Evolutionary conservation across 176 grass and related monocot species (phyloP), one percentile per base, ranked within the genome.

Genomic region (Triticum dicoccoides): DNA sequence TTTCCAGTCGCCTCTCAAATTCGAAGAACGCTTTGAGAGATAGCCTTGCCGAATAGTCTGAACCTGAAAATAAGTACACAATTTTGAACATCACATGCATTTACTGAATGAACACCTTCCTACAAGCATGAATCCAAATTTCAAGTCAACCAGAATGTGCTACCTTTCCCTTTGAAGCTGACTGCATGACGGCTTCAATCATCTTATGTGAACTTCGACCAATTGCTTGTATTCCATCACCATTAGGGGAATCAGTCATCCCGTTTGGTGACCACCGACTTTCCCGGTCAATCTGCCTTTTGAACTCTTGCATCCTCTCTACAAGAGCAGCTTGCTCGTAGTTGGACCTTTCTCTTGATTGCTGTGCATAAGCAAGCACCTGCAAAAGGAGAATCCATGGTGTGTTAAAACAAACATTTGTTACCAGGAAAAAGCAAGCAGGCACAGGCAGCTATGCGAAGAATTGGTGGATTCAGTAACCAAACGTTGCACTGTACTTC

Each of bases 1-100:
- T 87, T 99, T 99, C 94, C 97, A 99, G 67, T 99, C 97, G 86
- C 94, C 97, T 90, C 97, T 96, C 85, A 97, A 85, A 78, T 99
- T 99, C 29, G 97, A 99, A 83, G 97, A 99, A 78, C 94, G 83
- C 76, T 99, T 99, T 25, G 97, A 99, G 66, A 99, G 97, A 86
- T 99, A 99, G 18, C 94, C 94, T 87, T 99, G 97, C 2, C 97
- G 89, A 90, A 99, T 99, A 61, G 97, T 99, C 89, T 99, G 92
- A 83, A 99, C 97, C 97, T 99, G 85, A 65, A 96, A 90, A 79
- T 67, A 77, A 21, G 51, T 65, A 45, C 20, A 37, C 33, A 81
- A 15, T 73, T 75, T 79, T 80, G 33, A 84, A 45, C 72, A 81
- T 41, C 81, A 52, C 14, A 42, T 39, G 54, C 2, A 78, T 66